Base-by-base conservation (phyloP, 805 yeast genomes). In the Spathaspora passalidarum region DNA sequence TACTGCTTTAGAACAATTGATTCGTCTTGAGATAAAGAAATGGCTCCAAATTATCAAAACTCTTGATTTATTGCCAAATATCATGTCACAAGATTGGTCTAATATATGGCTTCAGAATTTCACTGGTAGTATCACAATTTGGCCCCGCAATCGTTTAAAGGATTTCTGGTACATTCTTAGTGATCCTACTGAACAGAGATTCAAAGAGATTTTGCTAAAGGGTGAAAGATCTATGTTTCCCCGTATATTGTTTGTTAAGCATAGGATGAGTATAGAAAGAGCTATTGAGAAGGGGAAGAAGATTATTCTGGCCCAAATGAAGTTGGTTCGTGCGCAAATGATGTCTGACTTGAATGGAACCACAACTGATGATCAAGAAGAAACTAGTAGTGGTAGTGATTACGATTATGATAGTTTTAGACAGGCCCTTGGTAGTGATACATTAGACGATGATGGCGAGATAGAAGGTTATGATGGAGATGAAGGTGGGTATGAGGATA, bases 41-140 rank as follows among this genome's bases (percentile, higher is more conserved):
- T 86, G 94, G 89, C 61, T 86, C 40, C 81, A 82, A 54, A 71
- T 86, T 52, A 72, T 84, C 36, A 79, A 82, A 42, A 75, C 79
- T 13, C 70, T 86, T 42, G 88, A 86, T 49, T 66, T 86, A 19
- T 67, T 85, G 40, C 95, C 95, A 2, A 77, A 78, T 49, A 60
- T 85, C 37, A 63, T 82, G 68, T 84, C 84, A 54, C 88, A 82
- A 60, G 94, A 86, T 62, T 87, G 92, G 92, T 83, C 88, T 52
- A 81, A 79, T 56, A 75, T 86, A 14, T 86, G 87, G 76, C 65
- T 87, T 22, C 95, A 86, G 65, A 68, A 76, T 48, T 86, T 87
- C 57, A 78, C 83, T 39, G 95, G 95, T 1, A 75, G 87, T 0
- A 81, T 86, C 9, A 87, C 94, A 0, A 71, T 86, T 17, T 86